A percentile compares a stretch with the other conserved stretches of the same genome.
Evolutionary conservation across 495 filamentous ascomycete species (phyloP).

Genomic region (Aspergillus nidulans): DNA sequence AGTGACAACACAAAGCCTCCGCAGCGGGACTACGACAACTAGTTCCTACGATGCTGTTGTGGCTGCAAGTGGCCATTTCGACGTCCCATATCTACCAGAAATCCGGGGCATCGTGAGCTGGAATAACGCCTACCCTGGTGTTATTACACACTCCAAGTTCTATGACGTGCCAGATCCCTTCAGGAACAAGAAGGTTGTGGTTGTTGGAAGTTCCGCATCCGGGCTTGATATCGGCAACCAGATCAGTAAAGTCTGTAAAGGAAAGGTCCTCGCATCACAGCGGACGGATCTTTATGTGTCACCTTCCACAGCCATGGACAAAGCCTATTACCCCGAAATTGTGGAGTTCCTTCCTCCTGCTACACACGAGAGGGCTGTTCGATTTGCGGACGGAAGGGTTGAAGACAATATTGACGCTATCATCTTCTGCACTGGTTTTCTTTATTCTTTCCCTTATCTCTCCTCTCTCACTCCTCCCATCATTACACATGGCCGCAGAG

Average conservation of each 20-base stretch:
- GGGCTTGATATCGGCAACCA: conserved; percentile 78
- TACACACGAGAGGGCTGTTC: conserved; percentile 40
- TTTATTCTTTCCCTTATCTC: conserved; percentile 57
- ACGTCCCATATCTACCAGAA: conserved; percentile 64
- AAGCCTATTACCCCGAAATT: conserved; percentile 57
- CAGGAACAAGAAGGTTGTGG: conserved; percentile 59
- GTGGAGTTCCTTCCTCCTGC: conserved; percentile 47
- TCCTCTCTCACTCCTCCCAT: conserved; percentile 52
- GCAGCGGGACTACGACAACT: conserved; percentile 29
- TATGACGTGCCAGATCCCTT: conserved; percentile 63
- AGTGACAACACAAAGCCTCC: conserved; percentile 51
- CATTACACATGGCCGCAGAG: conserved; percentile 63
- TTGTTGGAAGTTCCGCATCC: conserved; percentile 76
- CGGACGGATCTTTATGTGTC: conserved; percentile 40
- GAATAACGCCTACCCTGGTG: conserved; percentile 55
- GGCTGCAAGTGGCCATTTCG: conserved; percentile 80
- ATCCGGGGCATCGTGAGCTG: conserved; percentile 54
- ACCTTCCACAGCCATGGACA: conserved; percentile 26
- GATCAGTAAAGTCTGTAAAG: conserved; percentile 51
- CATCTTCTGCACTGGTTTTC: conserved; percentile 58
- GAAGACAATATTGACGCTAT: conserved; percentile 51
- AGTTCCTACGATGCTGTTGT: conserved; percentile 67
- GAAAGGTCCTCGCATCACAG: conserved; percentile 51
- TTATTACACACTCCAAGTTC: conserved; percentile 76
- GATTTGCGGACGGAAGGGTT: conserved; percentile 47